A percentile compares a stretch with the other conserved stretches of the same genome.
Conservation (phyloP, 2,329 filamentous ascomycete genomes). For the Rhynchosporium graminicola region DNA sequence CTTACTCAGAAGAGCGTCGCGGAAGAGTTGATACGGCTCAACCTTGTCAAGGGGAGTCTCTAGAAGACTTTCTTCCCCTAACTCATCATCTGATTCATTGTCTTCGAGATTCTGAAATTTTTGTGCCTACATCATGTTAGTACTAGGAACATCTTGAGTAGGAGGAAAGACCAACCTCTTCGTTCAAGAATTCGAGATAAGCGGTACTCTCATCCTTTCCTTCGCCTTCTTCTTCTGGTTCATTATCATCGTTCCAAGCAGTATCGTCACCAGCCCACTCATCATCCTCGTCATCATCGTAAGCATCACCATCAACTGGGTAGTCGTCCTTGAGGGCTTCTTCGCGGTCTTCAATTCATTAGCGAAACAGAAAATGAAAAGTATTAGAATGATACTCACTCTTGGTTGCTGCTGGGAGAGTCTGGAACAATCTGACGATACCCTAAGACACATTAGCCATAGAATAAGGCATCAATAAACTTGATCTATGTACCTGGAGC, state of each 20-base stretch:
- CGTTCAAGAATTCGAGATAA: constrained; percentile 93
- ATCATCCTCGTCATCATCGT: constrained; percentile 69
- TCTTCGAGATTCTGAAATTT: constrained; percentile 74
- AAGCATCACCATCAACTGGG: constrained; percentile 61
- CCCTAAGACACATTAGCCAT: constrained; percentile 48
- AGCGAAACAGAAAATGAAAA: constrained; percentile 23
- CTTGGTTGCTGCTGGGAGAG: constrained; percentile 82
- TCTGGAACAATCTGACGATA: constrained; percentile 88
- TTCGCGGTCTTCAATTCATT: constrained; percentile 68
- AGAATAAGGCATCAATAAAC: not conserved
- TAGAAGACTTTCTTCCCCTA: constrained; percentile 89
- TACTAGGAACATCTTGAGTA: not conserved
- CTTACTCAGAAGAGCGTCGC: constrained; percentile 78
- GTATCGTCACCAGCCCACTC: constrained; percentile 80
- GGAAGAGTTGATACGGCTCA: constrained; percentile 91
- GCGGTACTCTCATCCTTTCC: constrained; percentile 67
- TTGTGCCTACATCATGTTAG: constrained; percentile 60
- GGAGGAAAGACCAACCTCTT: constrained; percentile 62
- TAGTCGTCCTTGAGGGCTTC: constrained; percentile 90
- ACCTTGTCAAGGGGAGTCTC: constrained; percentile 95
- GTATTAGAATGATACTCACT: constrained; percentile 53
- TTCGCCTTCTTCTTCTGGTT: constrained; percentile 48
- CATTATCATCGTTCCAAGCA: constrained; percentile 72
- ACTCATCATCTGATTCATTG: constrained; percentile 78
- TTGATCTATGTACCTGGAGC: constrained; percentile 53